Evolutionary conservation across 352 stramenopile species (phyloP), one percentile per base, ranked within the genome.

Genomic region (Pythium rhizo-oryzae): DNA sequence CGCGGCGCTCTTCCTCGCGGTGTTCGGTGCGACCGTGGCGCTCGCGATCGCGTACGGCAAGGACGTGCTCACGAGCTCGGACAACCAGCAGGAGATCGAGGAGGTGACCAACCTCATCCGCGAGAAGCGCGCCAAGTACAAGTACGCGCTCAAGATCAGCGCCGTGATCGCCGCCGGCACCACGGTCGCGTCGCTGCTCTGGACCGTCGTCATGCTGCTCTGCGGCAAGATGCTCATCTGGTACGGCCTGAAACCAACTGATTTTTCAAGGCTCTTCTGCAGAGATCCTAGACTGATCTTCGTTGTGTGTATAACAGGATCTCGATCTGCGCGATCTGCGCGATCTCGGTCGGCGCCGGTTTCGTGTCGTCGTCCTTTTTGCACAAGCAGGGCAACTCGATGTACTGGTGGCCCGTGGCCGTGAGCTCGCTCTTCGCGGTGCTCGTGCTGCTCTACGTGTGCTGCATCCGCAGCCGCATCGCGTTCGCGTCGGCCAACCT

Each of bases 401-500:
- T 78, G 24, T 87, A 85, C 68, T 88, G 77, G 77, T 88, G 80
- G 77, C 80, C 80, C 0, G 69, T 79, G 13, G 71, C 74, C 4
- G 72, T 82, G 23, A 74, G 65, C 41, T 73, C 74, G 39, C 65
- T 84, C 44, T 81, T 88, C 16, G 69, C 76, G 0, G 50, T 66
- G 49, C 76, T 88, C 52, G 79, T 88, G 47, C 59, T 84, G 35
- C 35, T 84, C 16, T 88, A 88, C 58, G 78, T 83, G 44, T 84
- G 78, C 59, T 88, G 80, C 70, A 86, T 88, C 52, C 78, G 80
- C 28, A 43, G 60, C n/a, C 69, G 77, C 61, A 81, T 82, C 65
- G 68, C 77, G 13, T 97, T 97, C 77, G 91, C 91, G 15, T 82
- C 87, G 2, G 82, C 87, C 15, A 97, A 96, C 67, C 74, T 98